Evolutionary conservation across 768 basidiomycete genomes (phyloP), one percentile per base, ranked within the genome.

Genomic region (Gymnopilus dilepis): DNA sequence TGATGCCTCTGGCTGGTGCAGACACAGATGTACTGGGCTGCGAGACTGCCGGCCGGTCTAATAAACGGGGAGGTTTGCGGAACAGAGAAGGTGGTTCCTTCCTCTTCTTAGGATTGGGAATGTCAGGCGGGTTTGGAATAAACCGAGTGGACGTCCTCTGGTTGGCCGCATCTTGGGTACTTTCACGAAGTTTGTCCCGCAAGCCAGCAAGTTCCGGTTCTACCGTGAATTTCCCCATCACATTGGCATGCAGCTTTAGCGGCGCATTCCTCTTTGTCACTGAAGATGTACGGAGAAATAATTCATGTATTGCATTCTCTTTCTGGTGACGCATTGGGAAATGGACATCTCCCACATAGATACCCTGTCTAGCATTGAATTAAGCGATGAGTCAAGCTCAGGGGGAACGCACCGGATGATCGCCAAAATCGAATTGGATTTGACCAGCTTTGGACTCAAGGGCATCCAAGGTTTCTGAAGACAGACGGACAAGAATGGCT

Each of bases 401-500:
- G 22, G 30, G 24, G 22, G 56, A 56, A 74, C 85, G 69, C 67
- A 91, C 90, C 43, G 88, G 84, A 47, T 69, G 78, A 33, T 83
- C 77, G 22, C 85, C 85, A 68, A 92, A 90, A 62, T 87, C 82
- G 61, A 92, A 83, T 40, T 86, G 76, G 70, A 92, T 73, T 54
- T 70, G 74, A 0, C 47, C 28, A 1, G 76, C 72, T 4, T 80
- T 79, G 15, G 80, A 76, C 42, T 86, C 83, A 42, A 92, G 82
- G 0, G 88, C 87, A 58, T 90, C 86, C 61, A 92, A 78, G 0
- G 88, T 86, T 72, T 91, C 88, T 33, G 84, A 80, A 4, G 91
- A 86, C 83, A 93, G 81, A 59, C 90, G 87, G 40, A 93, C 83
- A 52, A 93, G 77, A 85, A 92, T 87, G 50, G 91, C 91, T 24